These are phyloP conservation scores for Eucalyptus curtisii DNA, from an alignment of 345 rosid genomes.

Conservation along the genomic window DNA sequence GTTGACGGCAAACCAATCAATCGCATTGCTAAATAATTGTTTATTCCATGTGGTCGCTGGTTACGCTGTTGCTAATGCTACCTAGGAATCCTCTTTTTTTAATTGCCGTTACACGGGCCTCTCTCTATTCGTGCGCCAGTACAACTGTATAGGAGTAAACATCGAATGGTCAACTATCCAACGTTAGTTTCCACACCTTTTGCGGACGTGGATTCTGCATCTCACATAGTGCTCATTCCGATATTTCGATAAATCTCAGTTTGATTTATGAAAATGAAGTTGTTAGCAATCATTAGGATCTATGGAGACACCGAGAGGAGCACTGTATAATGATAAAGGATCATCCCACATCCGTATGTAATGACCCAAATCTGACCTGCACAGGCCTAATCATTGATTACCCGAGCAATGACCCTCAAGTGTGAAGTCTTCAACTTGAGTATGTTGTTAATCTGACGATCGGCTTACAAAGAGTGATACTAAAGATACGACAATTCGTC, in stretches of 20 bases:
- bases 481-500: neutral
- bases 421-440: neutral
- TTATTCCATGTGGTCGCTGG: neutral
- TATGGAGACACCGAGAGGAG: neutral
- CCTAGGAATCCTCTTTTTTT: neutral
- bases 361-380: neutral
- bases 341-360: neutral
- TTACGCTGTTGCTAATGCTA: neutral
- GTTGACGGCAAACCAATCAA: neutral
- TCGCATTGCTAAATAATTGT: neutral
- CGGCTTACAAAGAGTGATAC: neutral
- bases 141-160: neutral
- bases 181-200: neutral
- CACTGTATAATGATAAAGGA: neutral
- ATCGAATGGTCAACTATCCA: neutral
- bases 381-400: neutral
- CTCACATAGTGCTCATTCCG: neutral
- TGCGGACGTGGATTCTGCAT: neutral
- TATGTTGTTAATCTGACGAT: neutral
- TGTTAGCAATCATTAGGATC: neutral
- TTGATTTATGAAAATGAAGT: neutral
- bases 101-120: neutral
- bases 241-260: neutral
- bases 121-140: neutral
- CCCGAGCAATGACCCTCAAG: neutral